Evolutionary conservation across 441 rosid species (phyloP), one percentile per base, ranked within the genome.

Genomic region (Corymbia calophylla): DNA sequence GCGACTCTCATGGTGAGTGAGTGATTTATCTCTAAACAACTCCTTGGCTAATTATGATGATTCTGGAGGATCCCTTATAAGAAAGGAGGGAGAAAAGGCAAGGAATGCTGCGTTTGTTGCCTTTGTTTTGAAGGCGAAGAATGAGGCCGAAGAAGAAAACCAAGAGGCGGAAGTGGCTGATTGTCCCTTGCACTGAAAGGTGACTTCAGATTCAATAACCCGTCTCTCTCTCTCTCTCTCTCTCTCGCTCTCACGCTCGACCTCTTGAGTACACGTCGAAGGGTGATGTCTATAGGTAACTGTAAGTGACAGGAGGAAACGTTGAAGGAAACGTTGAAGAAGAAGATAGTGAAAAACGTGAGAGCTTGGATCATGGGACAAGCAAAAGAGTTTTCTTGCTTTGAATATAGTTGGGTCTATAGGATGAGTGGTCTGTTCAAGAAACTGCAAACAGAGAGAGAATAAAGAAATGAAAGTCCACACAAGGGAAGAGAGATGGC

Each of bases 51-150:
- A 39, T 31, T 82, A 81, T 1, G 81, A 13, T 58, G 58, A 82
- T 58, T 29, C 64, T n/a, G 48, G 56, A 27, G 84, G 84, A 77
- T 44, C 84, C 89, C 11, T 88, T 44, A 23, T 10, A 39, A 55
- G 25, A 55, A 51, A 54, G 29, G 31, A 35, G n/a, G 49, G 44
- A 11, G 62, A n/a, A 29, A 32, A 53, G 55, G 25, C 23, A 44
- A 87, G 88, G 39, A 39, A 49, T 60, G 53, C 84, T 39, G 21
- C 32, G 62, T 89, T 39, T 39, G 90, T 54, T 25, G 66, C 90
- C 93, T 88, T 92, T 29, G 88, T 66, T 89, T 90, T 87, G 58
- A 90, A 88, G 93, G 23, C n/a, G 90, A 89, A 89, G 89, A 55
- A 73, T 68, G 49, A n/a, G 55, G 66, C 87, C 87, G 92, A 68